phyloP scores from a whole-genome alignment of 2,329 filamentous ascomycete species.

The Exutisphaerella laricina region DNA sequence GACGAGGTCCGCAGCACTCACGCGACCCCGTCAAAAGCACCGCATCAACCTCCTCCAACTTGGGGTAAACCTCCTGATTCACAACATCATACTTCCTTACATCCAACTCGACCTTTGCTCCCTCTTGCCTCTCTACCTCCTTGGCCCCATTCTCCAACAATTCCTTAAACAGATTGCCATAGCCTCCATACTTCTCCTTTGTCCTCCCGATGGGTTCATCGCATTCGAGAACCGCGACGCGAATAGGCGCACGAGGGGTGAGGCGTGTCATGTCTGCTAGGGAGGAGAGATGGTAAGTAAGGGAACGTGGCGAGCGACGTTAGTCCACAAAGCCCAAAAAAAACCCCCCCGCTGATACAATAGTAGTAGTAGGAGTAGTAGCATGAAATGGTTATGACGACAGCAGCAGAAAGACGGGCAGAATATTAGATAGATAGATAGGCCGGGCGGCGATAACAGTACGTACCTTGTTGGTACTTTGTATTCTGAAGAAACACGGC shows the following conservation, averaged over 20 bases:
- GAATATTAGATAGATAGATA: not conserved
- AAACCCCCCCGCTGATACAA: too few relatives aligned
- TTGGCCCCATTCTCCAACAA: slow-evolving; percentile 48
- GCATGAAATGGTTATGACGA: not conserved
- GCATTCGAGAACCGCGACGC: slow-evolving; percentile 83
- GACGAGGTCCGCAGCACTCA: slow-evolving; percentile 23
- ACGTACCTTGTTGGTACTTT: too few relatives aligned
- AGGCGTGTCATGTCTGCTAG: slow-evolving; percentile 4
- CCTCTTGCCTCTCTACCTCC: slow-evolving; percentile 43
- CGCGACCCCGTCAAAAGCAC: slow-evolving; percentile 67
- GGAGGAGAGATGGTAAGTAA: too few relatives aligned
- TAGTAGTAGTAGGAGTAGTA: not conserved
- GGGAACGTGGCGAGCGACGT: too few relatives aligned
- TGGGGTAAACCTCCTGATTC: slow-evolving; percentile 61
- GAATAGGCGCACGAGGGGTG: slow-evolving; percentile 40
- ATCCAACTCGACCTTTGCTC: slow-evolving; percentile 41
- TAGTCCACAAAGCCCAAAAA: too few relatives aligned
- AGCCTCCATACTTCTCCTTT: slow-evolving; percentile 61
- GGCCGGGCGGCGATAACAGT: too few relatives aligned
- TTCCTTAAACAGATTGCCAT: slow-evolving; percentile 58
- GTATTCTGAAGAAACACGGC: too few relatives aligned
- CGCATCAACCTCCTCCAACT: slow-evolving; percentile 69
- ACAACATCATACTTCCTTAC: slow-evolving; percentile 69
- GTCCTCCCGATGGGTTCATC: slow-evolving; percentile 67
- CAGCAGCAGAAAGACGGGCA: not conserved